These are phyloP conservation scores for Yamadazyma aaseri DNA, from an alignment of 1,139 yeast genomes.

Conservation along the genomic window DNA sequence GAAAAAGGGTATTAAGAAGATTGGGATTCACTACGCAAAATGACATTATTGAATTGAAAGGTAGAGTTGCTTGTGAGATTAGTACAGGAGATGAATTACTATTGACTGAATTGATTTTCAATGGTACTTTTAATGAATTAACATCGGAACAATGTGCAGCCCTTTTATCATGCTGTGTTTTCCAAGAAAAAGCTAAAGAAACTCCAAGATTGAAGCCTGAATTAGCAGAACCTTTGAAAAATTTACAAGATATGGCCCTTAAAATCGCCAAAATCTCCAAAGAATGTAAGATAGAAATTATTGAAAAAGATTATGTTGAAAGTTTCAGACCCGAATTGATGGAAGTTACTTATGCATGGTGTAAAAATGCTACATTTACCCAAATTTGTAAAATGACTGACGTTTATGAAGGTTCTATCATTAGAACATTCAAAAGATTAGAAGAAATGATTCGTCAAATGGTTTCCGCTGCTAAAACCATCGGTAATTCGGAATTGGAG, in stretches of 20 bases:
- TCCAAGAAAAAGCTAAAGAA: slow-evolving; percentile 93
- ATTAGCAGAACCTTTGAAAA: slow-evolving; percentile 82
- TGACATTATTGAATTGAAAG: slow-evolving; percentile 91
- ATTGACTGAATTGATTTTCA: slow-evolving; percentile 87
- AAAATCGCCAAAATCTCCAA: slow-evolving; percentile 85
- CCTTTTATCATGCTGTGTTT: slow-evolving; percentile 87
- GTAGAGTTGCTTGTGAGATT: slow-evolving; percentile 93
- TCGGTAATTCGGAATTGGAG: slow-evolving; percentile 83
- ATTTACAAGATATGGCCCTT: slow-evolving; percentile 84
- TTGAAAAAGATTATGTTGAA: slow-evolving; percentile 89
- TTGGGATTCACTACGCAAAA: slow-evolving; percentile 78
- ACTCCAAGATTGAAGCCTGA: slow-evolving; percentile 83
- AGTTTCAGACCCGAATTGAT: slow-evolving; percentile 87
- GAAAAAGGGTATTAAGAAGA: slow-evolving; percentile 85
- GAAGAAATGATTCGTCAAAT: slow-evolving; percentile 92
- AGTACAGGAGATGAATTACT: slow-evolving; percentile 91
- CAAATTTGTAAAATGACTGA: slow-evolving; percentile 98
- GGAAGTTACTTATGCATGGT: slow-evolving; percentile 98
- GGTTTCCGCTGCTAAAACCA: slow-evolving; percentile 86
- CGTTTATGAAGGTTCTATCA: slow-evolving; percentile 94
- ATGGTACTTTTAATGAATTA: slow-evolving; percentile 89
- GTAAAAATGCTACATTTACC: slow-evolving; percentile 92
- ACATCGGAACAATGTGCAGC: slow-evolving; percentile 92
- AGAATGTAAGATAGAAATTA: slow-evolving; percentile 85
- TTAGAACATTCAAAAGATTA: slow-evolving; percentile 88